Evolutionary conservation across 2,329 filamentous ascomycete species (phyloP), one percentile per base, ranked within the genome.

Genomic region (Ascosphaera aggregata): DNA sequence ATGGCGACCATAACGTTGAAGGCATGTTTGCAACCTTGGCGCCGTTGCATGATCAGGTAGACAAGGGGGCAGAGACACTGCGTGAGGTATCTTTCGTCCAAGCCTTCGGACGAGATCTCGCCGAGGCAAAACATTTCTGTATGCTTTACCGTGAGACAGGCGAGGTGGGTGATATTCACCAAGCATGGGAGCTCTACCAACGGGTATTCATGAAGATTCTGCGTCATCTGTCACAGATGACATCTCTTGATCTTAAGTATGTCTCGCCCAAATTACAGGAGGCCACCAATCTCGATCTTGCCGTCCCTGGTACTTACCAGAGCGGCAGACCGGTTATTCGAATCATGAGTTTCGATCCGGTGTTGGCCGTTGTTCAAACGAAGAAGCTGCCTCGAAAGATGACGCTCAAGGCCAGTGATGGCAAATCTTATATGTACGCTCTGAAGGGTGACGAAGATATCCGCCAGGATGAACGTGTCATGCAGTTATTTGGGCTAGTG

Each of bases 381-480:
- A 99, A 99, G 62, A 91, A 99, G 57, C 73, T 86, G 37, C 89
- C 89, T 7, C 71, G 89, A 46, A 92, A 92, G 57, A 70, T 95
- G 49, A 82, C 76, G 42, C 71, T 89, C 50, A 76, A 75, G 51
- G 91, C 86, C 44, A 93, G 81, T 51, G 86, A 98, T 53, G 89
- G 89, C 42, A 72, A 70, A 44, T 71, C 73, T 2, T 94, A 94
- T 55, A 77, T 81, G 38, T 95, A 93, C 61, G 60, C 81, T 42
- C 71, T 98, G 49, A 99, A 99, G 64, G 89, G 89, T n/a, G 91
- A 98, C 51, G 89, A 99, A 60, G 89, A 99, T 63, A 94, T 98
- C 46, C 78, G 89, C 43, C 89, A 99, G 58, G 89, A 99, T 52
- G 89, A 99, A 60, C 77, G 91, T 59, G 89, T 98, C 48, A 99